Percentiles rank a stretch among this genome's conserved stretches.
phyloP scores from a whole-genome alignment of 2,329 filamentous ascomycete genomes.

The Bipolaris victoriae region DNA sequence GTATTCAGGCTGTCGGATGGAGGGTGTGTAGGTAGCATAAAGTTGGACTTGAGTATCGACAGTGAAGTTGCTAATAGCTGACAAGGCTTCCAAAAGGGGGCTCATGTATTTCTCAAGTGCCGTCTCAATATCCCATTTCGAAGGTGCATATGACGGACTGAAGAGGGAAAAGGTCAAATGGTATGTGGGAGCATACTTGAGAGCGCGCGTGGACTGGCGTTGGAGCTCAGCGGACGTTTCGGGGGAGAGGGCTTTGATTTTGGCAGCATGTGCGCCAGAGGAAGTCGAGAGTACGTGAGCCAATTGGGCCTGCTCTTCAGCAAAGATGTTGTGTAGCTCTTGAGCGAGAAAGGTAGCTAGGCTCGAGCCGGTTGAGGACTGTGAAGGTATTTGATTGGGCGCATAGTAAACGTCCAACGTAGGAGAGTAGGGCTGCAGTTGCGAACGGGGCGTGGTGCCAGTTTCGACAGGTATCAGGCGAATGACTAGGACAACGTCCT shows the following conservation, averaged over 20 bases:
- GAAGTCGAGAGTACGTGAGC: constrained; percentile 52
- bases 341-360: constrained; percentile 79
- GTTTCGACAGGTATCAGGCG: constrained; percentile 69
- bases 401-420: constrained; percentile 80
- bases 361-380: constrained; percentile 71
- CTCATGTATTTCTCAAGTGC: constrained; percentile 81
- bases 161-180: constrained; percentile 97
- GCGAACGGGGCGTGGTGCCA: constrained; percentile 59
- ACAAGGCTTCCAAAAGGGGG: constrained; percentile 79
- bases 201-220: constrained; percentile 76
- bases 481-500: constrained; percentile 70
- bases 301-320: constrained; percentile 87
- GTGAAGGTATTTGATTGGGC: constrained; percentile 69
- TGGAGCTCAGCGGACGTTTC: constrained; percentile 60
- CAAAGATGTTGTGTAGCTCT: constrained; percentile 78
- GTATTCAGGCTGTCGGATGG: constrained; percentile 63
- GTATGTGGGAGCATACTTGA: constrained; percentile 93
- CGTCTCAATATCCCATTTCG: constrained; percentile 86
- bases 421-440: constrained; percentile 71
- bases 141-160: constrained; percentile 76
- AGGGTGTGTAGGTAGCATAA: constrained; percentile 74
- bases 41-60: constrained; percentile 96
- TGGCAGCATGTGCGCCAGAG: constrained; percentile 50
- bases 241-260: constrained; percentile 60
- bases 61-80: constrained; percentile 90